Conservation (phyloP, 352 stramenopile genomes). For the Phytophthora palmivora region DNA sequence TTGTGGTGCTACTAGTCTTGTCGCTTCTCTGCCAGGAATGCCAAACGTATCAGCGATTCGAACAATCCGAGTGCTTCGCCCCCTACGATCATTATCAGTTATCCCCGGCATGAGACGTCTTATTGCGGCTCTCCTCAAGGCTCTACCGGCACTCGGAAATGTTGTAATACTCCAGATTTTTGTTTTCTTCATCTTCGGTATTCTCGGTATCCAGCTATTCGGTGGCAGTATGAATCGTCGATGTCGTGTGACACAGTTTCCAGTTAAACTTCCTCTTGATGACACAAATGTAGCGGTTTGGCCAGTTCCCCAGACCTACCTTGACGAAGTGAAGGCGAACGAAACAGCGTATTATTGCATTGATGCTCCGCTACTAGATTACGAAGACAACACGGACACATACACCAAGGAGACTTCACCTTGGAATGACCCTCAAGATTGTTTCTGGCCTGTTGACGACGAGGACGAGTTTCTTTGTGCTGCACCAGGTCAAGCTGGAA, state of each 20-base stretch:
- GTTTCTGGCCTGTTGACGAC: conserved; percentile 93
- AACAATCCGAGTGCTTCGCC: conserved; percentile 89
- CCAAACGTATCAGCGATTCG: conserved; percentile 85
- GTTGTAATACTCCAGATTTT: conserved; percentile 92
- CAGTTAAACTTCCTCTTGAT: conserved; percentile 59
- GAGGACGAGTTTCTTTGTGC: conserved; percentile 81
- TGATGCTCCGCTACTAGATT: conserved; percentile 47
- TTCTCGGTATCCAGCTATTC: conserved; percentile 92
- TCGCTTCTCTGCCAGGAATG: conserved; percentile 62
- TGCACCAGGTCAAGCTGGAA: conserved; percentile 43
- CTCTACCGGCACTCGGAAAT: conserved; percentile 86
- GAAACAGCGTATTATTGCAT: conserved; percentile 50
- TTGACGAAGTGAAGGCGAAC: conserved; percentile 49
- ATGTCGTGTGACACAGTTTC: conserved; percentile 82
- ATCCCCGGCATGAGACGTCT: conserved; percentile 84
- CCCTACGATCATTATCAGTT: conserved; percentile 88
- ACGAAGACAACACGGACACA: conserved; percentile 44
- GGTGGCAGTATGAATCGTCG: conserved; percentile 79
- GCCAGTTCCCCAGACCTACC: conserved; percentile 59
- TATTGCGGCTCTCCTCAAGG: conserved; percentile 87
- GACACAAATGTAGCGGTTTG: conserved; percentile 46
- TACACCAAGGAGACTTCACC: conserved; percentile 78
- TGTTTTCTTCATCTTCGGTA: conserved; percentile 92
- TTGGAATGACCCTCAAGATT: conserved; percentile 75
- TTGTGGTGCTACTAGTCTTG: conserved; percentile 42